Conservation (phyloP, 306 rosid species). For the Lathyrus tuberosus region DNA sequence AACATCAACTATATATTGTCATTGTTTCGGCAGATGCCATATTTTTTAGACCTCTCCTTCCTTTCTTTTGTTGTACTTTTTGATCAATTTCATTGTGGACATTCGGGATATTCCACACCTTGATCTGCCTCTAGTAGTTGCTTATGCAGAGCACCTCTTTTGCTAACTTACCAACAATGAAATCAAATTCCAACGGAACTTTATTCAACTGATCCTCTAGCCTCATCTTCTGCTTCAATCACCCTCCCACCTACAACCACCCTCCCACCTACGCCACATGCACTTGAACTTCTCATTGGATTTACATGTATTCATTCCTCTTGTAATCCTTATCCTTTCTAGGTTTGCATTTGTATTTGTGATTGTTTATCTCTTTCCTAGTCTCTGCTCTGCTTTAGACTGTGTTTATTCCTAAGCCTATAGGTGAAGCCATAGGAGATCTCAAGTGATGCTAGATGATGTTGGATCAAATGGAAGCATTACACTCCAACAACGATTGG, state of each 20-base stretch:
- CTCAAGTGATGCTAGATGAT: neutral
- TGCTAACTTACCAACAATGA: neutral
- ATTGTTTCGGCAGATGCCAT: neutral
- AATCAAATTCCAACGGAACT: neutral
- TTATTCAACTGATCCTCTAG: neutral
- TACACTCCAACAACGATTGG: neutral
- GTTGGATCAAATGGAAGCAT: neutral
- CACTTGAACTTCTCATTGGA: neutral
- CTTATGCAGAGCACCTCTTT: neutral
- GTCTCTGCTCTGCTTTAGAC: neutral
- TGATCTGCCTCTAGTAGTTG: neutral
- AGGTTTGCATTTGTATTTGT: neutral
- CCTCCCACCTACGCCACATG: neutral
- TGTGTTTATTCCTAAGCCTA: constrained; percentile 2
- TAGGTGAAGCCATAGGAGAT: neutral
- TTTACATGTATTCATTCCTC: neutral
- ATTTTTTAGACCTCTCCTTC: neutral
- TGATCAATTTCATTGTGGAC: neutral
- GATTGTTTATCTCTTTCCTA: neutral
- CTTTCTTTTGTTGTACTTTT: neutral
- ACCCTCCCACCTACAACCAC: neutral
- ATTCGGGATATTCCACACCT: neutral
- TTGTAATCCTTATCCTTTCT: neutral
- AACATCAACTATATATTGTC: neutral
- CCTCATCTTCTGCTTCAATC: neutral